Conservation (phyloP, 805 yeast species). For the Barnettozyma sucrosica region DNA sequence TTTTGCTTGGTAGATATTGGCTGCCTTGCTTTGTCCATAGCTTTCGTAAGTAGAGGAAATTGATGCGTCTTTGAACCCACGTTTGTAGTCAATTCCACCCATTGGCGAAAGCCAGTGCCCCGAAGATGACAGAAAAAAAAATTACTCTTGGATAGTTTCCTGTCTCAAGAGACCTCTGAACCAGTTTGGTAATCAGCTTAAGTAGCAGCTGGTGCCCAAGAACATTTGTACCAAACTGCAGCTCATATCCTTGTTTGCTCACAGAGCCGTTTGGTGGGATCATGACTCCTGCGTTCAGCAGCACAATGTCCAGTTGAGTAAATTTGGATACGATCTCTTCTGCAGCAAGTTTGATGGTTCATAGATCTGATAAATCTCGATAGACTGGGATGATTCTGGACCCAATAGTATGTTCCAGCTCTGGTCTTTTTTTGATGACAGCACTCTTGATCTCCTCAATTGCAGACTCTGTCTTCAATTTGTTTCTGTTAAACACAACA, state of each 20-base stretch:
- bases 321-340: conserved; percentile 20
- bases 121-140: conserved; percentile 40
- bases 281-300: conserved; percentile 44
- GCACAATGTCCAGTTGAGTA: conserved; percentile 30
- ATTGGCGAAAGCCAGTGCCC: conserved; percentile 29
- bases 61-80: conserved; percentile 25
- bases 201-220: conserved; percentile 43
- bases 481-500: conserved; percentile 32
- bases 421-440: conserved; percentile 13
- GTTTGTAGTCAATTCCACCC: conserved; percentile 29
- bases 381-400: conserved; percentile 22
- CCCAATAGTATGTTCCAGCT: conserved; percentile 10
- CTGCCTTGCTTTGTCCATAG: conserved; percentile 41
- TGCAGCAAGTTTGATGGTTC: conserved; percentile 34
- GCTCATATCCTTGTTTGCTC: conserved; percentile 41
- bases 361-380: conserved; percentile 36
- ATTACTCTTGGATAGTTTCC: conserved; percentile 33
- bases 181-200: conserved; percentile 32
- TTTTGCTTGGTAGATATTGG: conserved; percentile 31
- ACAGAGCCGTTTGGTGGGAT: conserved; percentile 30
- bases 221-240: conserved; percentile 42
- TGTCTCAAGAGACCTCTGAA: conserved; percentile 27
- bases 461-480: conserved; percentile 27
- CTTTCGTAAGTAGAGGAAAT: not conserved
- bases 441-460: conserved; percentile 25